Evolutionary conservation across 2,329 filamentous ascomycete species (phyloP), one percentile per base, ranked within the genome.

Genomic region (Microsporum ferrugineum): DNA sequence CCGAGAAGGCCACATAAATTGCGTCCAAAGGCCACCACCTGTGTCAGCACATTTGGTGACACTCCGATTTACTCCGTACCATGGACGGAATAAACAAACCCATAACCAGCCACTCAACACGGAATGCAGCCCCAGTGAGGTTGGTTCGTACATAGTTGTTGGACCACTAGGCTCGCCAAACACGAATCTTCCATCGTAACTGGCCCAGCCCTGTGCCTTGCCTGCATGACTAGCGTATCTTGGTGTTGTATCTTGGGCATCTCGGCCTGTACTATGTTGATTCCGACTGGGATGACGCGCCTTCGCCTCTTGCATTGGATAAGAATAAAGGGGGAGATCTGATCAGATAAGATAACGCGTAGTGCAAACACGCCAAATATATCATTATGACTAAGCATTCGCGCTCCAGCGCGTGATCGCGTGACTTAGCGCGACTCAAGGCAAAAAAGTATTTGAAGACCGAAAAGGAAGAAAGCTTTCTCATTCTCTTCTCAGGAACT

Each of bases 341-440:
- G 57, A 63, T 64, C 63, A 61, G 63, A 64, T 64, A 64, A 64
- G 63, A 64, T 64, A 51, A 43, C 8, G 31, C 29, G 23, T 39
- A 5, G 3, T 17, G 33, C 36, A 57, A 38, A 56, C 36, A 31
- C 51, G 55, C 38, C 60, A 62, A 62, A 58, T 60, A 59, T 29
- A 17, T 8, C 7, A 39, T 41, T 29, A 38, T 57, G 55, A 57
- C 55, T 57, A 39, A 57, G 34, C 34, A 10, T 41, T 61, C 61
- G 61, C 62, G 62, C 17, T 57, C 53, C 17, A n/a, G 63, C 65
- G 65, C 65, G 65, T 64, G 56, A 53, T 64, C 65, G 36, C 65
- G 65, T 66, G 65, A 66, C 57, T 66, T 64, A 63, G 63, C 62
- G 60, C 61, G 60, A 62, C 47, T 62, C 43, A 27, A 7, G 39